Evolutionary conservation across 805 yeast species (phyloP).

Genomic region (Saccharomycopsis synnaedendra): DNA sequence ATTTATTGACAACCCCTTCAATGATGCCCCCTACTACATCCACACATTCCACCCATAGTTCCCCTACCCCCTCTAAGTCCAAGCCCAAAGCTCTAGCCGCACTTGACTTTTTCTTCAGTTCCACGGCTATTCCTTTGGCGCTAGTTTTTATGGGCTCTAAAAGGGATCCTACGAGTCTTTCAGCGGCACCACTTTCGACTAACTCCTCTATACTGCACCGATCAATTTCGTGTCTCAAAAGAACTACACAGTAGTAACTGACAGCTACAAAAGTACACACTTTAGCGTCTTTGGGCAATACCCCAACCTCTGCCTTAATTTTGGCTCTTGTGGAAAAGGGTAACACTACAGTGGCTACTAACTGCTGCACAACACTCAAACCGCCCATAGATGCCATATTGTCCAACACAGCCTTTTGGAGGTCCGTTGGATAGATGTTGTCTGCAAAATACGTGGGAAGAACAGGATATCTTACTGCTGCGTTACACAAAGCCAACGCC

Average conservation of each 20-base stretch:
- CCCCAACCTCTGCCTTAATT: slow-evolving; percentile 23
- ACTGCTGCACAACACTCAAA: slow-evolving; percentile 34
- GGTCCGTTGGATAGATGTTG: slow-evolving; percentile 40
- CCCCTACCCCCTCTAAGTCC: slow-evolving; percentile 16
- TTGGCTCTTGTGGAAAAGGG: slow-evolving; percentile 53
- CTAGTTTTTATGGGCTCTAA: slow-evolving; percentile 40
- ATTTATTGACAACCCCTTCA: slow-evolving; percentile 7
- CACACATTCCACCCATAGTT: slow-evolving; percentile 47
- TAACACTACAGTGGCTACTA: slow-evolving; percentile 39
- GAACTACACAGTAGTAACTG: slow-evolving; percentile 34
- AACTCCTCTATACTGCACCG: slow-evolving; percentile 24
- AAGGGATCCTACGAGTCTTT: slow-evolving; percentile 36
- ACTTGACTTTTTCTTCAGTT: slow-evolving; percentile 10
- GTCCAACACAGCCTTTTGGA: slow-evolving; percentile 50
- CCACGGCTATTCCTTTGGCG: slow-evolving; percentile 23
- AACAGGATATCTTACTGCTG: slow-evolving; percentile 63
- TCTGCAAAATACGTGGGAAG: slow-evolving; percentile 50
- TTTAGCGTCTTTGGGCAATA: slow-evolving; percentile 24
- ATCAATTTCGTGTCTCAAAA: slow-evolving; percentile 23
- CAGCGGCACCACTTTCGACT: slow-evolving; percentile 33
- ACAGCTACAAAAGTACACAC: slow-evolving; percentile 57
- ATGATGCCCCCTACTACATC: slow-evolving; percentile 23
- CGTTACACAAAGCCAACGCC: slow-evolving; percentile 47
- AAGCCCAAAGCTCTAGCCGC: neutral
- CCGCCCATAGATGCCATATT: slow-evolving; percentile 26